These are phyloP conservation scores for Sugiyamaella japonica DNA, from an alignment of 1,139 yeast species.

Conservation along the genomic window DNA sequence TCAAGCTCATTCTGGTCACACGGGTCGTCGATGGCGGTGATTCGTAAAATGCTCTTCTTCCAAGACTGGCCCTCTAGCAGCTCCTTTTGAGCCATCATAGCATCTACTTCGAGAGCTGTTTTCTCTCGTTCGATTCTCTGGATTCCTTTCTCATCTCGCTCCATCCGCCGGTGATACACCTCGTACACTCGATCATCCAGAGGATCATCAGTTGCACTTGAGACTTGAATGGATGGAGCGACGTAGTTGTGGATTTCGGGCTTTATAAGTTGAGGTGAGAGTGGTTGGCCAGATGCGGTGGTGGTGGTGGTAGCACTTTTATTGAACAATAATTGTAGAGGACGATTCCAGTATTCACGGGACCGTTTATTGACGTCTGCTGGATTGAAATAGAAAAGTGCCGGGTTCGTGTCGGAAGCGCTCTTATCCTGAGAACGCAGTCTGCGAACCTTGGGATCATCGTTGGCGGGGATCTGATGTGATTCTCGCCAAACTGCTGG, in stretches of 20 bases:
- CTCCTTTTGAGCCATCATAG: slow-evolving; percentile 48
- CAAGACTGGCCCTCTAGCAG: slow-evolving; percentile 56
- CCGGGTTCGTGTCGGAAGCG: neutral
- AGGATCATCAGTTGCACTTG: slow-evolving; percentile 40
- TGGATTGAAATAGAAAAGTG: slow-evolving; percentile 11
- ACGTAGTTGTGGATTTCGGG: slow-evolving; percentile 2
- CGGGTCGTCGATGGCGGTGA: slow-evolving; percentile 55
- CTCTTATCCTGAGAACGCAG: slow-evolving; percentile 10
- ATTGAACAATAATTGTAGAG: slow-evolving; percentile 1
- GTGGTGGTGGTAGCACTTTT: neutral
- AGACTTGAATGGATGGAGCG: neutral
- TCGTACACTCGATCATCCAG: slow-evolving; percentile 50
- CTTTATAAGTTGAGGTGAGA: neutral
- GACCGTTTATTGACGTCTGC: slow-evolving; percentile 7
- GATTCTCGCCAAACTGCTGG: neutral
- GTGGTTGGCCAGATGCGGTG: neutral
- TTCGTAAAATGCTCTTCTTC: slow-evolving; percentile 51
- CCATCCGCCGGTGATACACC: slow-evolving; percentile 61
- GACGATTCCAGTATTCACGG: slow-evolving; percentile 4
- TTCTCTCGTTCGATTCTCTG: slow-evolving; percentile 56
- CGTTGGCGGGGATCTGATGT: neutral
- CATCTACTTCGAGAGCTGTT: slow-evolving; percentile 53
- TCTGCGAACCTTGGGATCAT: slow-evolving; percentile 7
- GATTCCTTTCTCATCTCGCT: slow-evolving; percentile 64
- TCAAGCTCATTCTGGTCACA: slow-evolving; percentile 51